Evolutionary conservation across 306 rosid species (phyloP).

Genomic region (Gastrolobium bilobum): DNA sequence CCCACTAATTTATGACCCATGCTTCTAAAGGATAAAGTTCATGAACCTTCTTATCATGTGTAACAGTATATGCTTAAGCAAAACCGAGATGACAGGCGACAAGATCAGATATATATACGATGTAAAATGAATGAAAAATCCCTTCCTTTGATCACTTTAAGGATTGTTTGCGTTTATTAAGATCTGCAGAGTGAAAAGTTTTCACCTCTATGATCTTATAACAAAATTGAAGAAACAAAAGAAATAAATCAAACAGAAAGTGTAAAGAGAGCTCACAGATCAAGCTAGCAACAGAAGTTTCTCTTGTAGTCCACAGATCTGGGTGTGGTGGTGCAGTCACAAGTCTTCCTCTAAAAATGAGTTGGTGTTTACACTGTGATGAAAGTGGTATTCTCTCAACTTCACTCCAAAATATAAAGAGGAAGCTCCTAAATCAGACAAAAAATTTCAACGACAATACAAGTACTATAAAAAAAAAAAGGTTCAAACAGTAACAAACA

Average conservation of each 20-base stretch:
- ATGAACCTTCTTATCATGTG: constrained; percentile 47
- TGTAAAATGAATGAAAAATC: background rate
- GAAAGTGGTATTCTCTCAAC: constrained; percentile 37
- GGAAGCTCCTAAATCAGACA: constrained; percentile 53
- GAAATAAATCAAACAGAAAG: background rate
- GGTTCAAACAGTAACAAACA: constrained; percentile 35
- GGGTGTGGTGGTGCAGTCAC: constrained; percentile 25
- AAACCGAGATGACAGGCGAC: background rate
- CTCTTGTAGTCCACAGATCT: constrained; percentile 44
- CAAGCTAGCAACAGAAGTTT: constrained; percentile 41
- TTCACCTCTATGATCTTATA: constrained; percentile 6
- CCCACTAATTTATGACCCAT: constrained; percentile 59
- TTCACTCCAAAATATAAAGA: constrained; percentile 28
- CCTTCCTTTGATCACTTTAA: background rate
- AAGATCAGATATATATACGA: background rate
- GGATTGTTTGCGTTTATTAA: background rate
- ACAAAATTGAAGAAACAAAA: background rate
- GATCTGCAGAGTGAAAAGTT: constrained; percentile 34
- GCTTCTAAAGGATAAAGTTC: constrained; percentile 50
- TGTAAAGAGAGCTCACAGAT: constrained; percentile 59
- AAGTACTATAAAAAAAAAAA: constrained; percentile 33
- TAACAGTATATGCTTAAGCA: constrained; percentile 23
- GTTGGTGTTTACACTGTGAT: constrained; percentile 24
- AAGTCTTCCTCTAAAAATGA: constrained; percentile 40
- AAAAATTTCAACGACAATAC: constrained; percentile 46